Percentiles rank a stretch among this genome's conserved stretches.
Evolutionary conservation across 192 early-diverging fungal genomes (phyloP).

Genomic region (Linnemannia elongata): DNA sequence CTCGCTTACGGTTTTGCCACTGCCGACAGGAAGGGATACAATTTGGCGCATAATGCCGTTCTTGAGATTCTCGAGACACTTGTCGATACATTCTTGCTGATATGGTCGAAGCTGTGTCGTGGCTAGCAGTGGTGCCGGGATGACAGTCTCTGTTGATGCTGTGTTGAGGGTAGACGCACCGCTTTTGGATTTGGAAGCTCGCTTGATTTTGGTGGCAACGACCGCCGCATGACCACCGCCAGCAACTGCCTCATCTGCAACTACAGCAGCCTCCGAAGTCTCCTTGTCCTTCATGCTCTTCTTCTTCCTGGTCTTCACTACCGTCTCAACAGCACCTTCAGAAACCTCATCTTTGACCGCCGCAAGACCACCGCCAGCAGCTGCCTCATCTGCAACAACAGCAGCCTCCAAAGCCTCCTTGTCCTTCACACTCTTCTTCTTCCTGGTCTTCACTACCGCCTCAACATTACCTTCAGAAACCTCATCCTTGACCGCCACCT

Average conservation of each 20-base stretch:
- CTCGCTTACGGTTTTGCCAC: conserved; percentile 85
- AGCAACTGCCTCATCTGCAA: neutral
- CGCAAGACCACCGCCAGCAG: neutral
- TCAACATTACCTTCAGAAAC: too few species aligned
- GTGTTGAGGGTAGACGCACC: neutral
- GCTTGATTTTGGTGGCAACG: conserved; percentile 7
- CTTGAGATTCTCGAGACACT: conserved; percentile 66
- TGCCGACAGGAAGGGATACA: conserved; percentile 84
- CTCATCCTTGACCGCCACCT: neutral
- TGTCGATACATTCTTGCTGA: conserved; percentile 89
- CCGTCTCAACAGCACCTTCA: too few species aligned
- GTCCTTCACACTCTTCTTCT: neutral
- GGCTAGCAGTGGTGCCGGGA: neutral
- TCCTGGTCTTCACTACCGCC: neutral
- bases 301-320: neutral
- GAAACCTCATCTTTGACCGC: neutral
- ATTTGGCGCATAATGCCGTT: conserved; percentile 79
- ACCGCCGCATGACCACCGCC: neutral
- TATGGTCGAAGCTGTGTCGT: conserved; percentile 75
- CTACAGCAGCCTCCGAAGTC: neutral
- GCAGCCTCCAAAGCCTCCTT: neutral
- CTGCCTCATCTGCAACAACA: neutral
- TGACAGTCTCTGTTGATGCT: neutral
- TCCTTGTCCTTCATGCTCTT: neutral
- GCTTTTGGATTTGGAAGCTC: neutral